Conservation (phyloP, 768 basidiomycete species). For the Phlebiopsis gigantea region DNA sequence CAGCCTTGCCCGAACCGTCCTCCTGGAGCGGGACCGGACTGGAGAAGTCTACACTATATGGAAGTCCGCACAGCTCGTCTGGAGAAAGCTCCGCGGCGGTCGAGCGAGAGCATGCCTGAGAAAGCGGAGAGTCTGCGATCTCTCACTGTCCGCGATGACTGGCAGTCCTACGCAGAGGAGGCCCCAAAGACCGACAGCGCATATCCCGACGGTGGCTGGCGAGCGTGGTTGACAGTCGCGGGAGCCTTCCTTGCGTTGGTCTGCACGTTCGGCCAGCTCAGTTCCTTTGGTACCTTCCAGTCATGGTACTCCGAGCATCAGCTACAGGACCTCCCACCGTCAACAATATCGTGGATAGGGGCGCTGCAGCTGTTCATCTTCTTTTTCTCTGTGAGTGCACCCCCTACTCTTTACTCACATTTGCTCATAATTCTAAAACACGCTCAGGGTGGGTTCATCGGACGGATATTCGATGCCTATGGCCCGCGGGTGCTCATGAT, state of each 20-base stretch:
- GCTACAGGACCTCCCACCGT: constrained; percentile 37
- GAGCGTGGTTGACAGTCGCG: constrained; percentile 45
- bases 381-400: constrained; percentile 51
- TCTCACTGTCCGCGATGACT: neutral
- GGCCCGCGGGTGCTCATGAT: constrained; percentile 53
- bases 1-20: neutral
- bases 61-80: neutral
- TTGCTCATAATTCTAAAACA: constrained; percentile 2
- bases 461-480: constrained; percentile 52
- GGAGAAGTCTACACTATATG: neutral
- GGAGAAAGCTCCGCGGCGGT: neutral
- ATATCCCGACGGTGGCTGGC: constrained; percentile 26
- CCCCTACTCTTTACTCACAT: neutral
- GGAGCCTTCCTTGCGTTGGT: constrained; percentile 65
- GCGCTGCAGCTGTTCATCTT: constrained; percentile 64
- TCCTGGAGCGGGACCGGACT: neutral
- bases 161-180: neutral
- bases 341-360: constrained; percentile 41
- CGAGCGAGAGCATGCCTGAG: neutral
- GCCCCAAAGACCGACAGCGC: constrained; percentile 7
- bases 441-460: constrained; percentile 54
- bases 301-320: constrained; percentile 62
- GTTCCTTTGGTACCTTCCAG: constrained; percentile 68
- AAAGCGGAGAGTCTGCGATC: neutral
- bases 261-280: constrained; percentile 69